A percentile compares a stretch with the other conserved stretches of the same genome.
These are phyloP conservation scores for Ogataea zsoltii DNA, from an alignment of 805 yeast species.

Conservation along the genomic window DNA sequence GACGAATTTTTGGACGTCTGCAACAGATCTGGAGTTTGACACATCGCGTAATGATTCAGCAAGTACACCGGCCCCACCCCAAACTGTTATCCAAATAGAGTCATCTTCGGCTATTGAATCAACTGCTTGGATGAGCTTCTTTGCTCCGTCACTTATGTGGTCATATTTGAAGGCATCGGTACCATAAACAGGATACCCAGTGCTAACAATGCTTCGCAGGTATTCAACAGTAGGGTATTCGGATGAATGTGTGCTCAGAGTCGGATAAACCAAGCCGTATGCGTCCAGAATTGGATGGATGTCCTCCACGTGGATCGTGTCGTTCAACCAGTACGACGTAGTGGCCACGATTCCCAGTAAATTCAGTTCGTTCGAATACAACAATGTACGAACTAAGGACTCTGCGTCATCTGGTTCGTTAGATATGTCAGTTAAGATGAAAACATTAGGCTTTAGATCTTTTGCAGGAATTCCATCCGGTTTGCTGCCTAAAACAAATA, in stretches of 20 bases:
- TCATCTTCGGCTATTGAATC: constrained; percentile 22
- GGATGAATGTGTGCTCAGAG: constrained; percentile 28
- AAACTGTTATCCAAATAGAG: constrained; percentile 25
- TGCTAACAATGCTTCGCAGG: constrained; percentile 27
- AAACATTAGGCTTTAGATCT: constrained; percentile 30
- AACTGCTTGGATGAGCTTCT: constrained; percentile 24
- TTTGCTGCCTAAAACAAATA: too few species aligned
- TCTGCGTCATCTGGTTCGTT: constrained; percentile 37
- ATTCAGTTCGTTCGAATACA: constrained; percentile 33
- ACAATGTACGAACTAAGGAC: constrained; percentile 31
- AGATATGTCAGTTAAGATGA: constrained; percentile 33
- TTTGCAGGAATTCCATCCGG: constrained; percentile 8
- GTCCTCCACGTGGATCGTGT: constrained; percentile 33
- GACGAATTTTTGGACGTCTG: constrained; percentile 18
- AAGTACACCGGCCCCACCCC: constrained; percentile 36
- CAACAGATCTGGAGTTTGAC: constrained; percentile 14
- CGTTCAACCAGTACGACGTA: constrained; percentile 35
- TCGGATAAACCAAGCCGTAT: constrained; percentile 29
- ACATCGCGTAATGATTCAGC: constrained; percentile 34
- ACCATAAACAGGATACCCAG: constrained; percentile 31
- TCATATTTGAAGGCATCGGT: constrained; percentile 19
- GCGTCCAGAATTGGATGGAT: constrained; percentile 35
- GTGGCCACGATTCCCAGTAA: constrained; percentile 35
- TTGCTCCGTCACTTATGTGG: constrained; percentile 29
- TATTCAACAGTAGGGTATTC: constrained; percentile 30